Conservation (phyloP, 2,329 filamentous ascomycete species). For the Arthrobotrys sinensis region DNA sequence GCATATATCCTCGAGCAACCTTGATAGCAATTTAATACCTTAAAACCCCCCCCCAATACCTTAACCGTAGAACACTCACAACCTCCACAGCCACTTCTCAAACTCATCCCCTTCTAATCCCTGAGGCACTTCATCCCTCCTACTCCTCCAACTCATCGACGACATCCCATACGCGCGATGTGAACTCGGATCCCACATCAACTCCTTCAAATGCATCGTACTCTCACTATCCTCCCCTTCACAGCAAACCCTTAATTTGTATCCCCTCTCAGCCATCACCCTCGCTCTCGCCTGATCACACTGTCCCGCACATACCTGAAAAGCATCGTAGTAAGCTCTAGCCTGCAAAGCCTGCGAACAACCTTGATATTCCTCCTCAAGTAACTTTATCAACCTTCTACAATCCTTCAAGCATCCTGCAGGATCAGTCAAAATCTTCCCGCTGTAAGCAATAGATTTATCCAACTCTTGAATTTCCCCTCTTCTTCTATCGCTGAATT, state of each 20-base stretch:
- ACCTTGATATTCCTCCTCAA: constrained; percentile 62
- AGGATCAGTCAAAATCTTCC: constrained; percentile 63
- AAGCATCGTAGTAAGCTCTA: constrained; percentile 68
- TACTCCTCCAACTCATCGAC: constrained; percentile 61
- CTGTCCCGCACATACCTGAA: constrained; percentile 68
- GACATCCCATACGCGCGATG: constrained; percentile 61
- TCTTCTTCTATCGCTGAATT: constrained; percentile 65
- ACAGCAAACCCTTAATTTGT: constrained; percentile 66
- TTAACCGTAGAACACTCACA: background rate
- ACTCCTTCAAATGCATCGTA: constrained; percentile 63
- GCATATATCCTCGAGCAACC: too few species aligned
- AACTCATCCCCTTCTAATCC: constrained; percentile 62
- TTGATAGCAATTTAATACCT: too few species aligned
- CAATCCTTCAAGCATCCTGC: constrained; percentile 65
- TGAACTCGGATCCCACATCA: constrained; percentile 64
- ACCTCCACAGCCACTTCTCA: constrained; percentile 65
- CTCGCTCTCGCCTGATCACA: constrained; percentile 68
- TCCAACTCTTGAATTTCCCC: constrained; percentile 65
- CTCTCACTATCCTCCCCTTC: constrained; percentile 68
- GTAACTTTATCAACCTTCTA: constrained; percentile 63
- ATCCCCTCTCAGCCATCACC: constrained; percentile 68
- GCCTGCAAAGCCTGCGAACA: constrained; percentile 63
- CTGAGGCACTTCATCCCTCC: constrained; percentile 62
- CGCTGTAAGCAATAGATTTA: constrained; percentile 64
- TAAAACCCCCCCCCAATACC: too few species aligned